These are phyloP conservation scores for Clathrospora elynae DNA, from an alignment of 2,329 filamentous ascomycete species.

Conservation along the genomic window DNA sequence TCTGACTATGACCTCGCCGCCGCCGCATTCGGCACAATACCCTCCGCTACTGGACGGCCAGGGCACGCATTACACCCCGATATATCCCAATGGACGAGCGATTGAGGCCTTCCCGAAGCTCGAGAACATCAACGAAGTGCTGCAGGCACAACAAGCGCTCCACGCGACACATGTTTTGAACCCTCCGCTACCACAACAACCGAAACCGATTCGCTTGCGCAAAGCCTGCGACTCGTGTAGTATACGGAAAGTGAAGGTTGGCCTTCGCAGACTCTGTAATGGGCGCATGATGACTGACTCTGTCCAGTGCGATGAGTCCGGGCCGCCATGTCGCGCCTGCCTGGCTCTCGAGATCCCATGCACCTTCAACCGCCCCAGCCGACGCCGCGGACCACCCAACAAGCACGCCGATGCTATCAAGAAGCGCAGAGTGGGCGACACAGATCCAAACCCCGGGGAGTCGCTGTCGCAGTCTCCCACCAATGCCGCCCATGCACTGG, in stretches of 20 bases:
- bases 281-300: conserved; percentile 13
- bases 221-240: conserved; percentile 52
- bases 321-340: conserved; percentile 70
- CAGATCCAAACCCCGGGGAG: conserved; percentile 48
- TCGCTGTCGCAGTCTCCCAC: conserved; percentile 58
- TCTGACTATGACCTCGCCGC: conserved; percentile 15
- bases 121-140: conserved; percentile 45
- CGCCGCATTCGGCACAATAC: conserved; percentile 23
- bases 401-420: conserved; percentile 70
- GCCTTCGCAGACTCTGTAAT: background rate
- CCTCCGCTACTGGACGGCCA: conserved; percentile 20
- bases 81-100: conserved; percentile 27
- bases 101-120: conserved; percentile 41
- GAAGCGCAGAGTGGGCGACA: conserved; percentile 60
- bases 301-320: conserved; percentile 65
- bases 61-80: conserved; percentile 43
- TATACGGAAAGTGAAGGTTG: conserved; percentile 50
- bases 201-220: conserved; percentile 46
- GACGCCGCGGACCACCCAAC: conserved; percentile 68
- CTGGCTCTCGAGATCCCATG: conserved; percentile 69
- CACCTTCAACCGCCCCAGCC: conserved; percentile 67
- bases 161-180: conserved; percentile 44
- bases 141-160: conserved; percentile 45
- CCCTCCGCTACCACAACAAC: conserved; percentile 22
- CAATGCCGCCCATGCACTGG: conserved; percentile 59